Percentiles rank a stretch among this genome's conserved stretches.
Evolutionary conservation across 2,329 filamentous ascomycete genomes (phyloP).

Genomic region (Arthrobotrys musiformis): DNA sequence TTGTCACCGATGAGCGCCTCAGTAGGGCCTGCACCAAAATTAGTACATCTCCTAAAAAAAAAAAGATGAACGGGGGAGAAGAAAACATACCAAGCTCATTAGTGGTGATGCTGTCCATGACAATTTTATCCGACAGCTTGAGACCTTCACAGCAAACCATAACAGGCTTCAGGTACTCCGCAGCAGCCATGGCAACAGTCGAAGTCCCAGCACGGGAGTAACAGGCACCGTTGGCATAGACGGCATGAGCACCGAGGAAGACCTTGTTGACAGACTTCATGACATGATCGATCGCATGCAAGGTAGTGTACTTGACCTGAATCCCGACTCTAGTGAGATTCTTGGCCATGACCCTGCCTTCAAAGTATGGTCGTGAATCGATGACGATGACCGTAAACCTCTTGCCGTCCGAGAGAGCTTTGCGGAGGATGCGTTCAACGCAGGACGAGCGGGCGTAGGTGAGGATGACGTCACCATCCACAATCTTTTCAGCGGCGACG

Average conservation of each 20-base stretch:
- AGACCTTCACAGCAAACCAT: constrained; percentile 92
- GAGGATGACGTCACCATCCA: constrained; percentile 81
- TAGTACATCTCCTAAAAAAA: constrained; percentile 65
- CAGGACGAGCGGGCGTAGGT: constrained; percentile 88
- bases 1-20: constrained; percentile 59
- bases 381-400: constrained; percentile 85
- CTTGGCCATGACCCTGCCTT: constrained; percentile 77
- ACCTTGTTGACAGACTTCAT: constrained; percentile 78
- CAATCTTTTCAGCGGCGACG: constrained; percentile 79
- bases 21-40: constrained; percentile 66
- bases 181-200: constrained; percentile 83
- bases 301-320: constrained; percentile 81
- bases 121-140: constrained; percentile 91
- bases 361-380: constrained; percentile 77
- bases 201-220: constrained; percentile 89
- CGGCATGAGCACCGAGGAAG: constrained; percentile 87
- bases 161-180: constrained; percentile 79
- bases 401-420: constrained; percentile 76
- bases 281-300: constrained; percentile 79
- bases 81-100: constrained; percentile 72
- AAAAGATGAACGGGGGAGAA: background rate
- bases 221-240: constrained; percentile 93
- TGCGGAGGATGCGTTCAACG: constrained; percentile 82
- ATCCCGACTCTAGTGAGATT: constrained; percentile 76
- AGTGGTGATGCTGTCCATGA: constrained; percentile 89